phyloP scores from a whole-genome alignment of 768 basidiomycete species.

The Mycena venus region DNA sequence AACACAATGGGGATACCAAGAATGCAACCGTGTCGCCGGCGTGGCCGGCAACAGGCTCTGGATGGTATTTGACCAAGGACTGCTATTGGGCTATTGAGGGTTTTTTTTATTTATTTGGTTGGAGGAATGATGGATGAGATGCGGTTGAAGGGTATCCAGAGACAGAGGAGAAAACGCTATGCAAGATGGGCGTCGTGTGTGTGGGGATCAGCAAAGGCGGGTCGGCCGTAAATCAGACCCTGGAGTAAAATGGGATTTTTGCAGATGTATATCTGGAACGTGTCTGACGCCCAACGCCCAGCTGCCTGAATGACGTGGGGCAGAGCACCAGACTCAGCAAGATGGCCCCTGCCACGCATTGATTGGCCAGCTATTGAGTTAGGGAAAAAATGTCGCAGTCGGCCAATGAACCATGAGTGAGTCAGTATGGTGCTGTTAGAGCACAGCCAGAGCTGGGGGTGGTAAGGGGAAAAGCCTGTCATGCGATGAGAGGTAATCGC shows the following conservation, averaged over 20 bases:
- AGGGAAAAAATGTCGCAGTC: slow-evolving; percentile 42
- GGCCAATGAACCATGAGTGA: slow-evolving; percentile 47
- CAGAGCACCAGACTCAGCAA: slow-evolving; percentile 46
- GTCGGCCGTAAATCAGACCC: slow-evolving; percentile 27
- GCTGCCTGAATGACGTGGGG: slow-evolving; percentile 49
- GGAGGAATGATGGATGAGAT: background rate
- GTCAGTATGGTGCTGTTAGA: slow-evolving; percentile 47
- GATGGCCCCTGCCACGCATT: slow-evolving; percentile 52
- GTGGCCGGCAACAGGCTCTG: background rate
- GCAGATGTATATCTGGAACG: slow-evolving; percentile 55
- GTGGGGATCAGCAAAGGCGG: background rate
- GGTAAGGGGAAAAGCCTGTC: slow-evolving; percentile 41
- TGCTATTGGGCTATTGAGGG: background rate
- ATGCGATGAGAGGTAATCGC: slow-evolving; percentile 38
- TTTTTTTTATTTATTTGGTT: no score
- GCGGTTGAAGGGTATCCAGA: background rate
- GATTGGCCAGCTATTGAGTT: slow-evolving; percentile 48
- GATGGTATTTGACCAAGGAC: background rate
- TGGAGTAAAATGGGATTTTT: slow-evolving; percentile 51
- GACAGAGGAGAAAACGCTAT: no score
- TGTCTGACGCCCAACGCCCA: slow-evolving; percentile 57
- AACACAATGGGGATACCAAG: background rate
- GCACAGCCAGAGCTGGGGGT: slow-evolving; percentile 50
- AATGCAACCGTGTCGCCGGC: no score
- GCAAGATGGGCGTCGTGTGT: background rate